Base-by-base conservation (phyloP, 169 alveolate species). In the Neospora caninum region DNA sequence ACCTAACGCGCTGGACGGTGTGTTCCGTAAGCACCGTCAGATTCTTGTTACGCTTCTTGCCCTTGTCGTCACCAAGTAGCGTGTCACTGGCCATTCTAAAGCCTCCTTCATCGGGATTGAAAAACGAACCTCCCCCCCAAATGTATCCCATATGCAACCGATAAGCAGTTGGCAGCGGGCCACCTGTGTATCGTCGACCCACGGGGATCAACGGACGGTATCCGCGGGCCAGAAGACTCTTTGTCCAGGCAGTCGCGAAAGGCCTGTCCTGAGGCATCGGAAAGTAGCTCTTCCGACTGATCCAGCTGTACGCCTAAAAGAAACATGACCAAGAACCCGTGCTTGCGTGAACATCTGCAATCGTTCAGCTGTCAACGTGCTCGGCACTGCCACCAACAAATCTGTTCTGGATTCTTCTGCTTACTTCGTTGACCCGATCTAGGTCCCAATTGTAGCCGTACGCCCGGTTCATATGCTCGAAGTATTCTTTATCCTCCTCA, bases 401-500 rank as follows among this genome's bases (percentile, higher is more conserved):
- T 49, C 58, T 49, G 18, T 69, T 69, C 0, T 20, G 0, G 13
- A 69, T 41, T 31, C 25, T 49, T 88, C 88, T 38, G 58, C 83
- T 58, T n/a, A 83, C 94, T 87, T 95, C 97, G 73, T 64, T 91
- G 53, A 95, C 84, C 20, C 94, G 86, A 27, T 88, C 88, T 16
- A 42, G 16, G 69, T 95, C 95, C 53, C 91, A 88, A 34, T 84
- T 73, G 34, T 92, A 94, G 43, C 96, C 96, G 29, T 88, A 91
- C n/a, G n/a, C 78, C 29, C 49, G 45, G 88, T 92, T 73, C 39
- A 95, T n/a, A 42, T 88, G 58, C 31, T 94, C 80, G 78, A 95
- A 95, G 91, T 70, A 95, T 31, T 94, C 96, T 0, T 91, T 83
- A 25, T 67, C 64, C 83, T 95, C 97, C 69, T 93, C 95, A 78